Percentiles rank a stretch among this genome's conserved stretches.
Conservation (phyloP, 163 green algal genomes). For the Picocystis sp. region DNA sequence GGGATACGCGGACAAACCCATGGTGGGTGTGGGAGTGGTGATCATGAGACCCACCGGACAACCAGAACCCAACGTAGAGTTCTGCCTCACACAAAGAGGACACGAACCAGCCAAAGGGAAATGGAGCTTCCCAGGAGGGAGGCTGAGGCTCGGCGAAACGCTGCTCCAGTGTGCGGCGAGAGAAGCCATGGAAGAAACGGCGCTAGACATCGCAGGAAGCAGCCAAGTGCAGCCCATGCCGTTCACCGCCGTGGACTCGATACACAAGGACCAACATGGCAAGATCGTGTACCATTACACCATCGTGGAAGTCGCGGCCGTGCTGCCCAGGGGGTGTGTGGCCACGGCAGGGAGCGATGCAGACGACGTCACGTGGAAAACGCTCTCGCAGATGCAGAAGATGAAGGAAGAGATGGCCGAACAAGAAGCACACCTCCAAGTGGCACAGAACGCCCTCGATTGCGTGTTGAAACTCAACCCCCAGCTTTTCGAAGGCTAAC, state of each 20-base stretch:
- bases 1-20: background rate
- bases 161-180: background rate
- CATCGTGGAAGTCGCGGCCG: slow-evolving; percentile 2
- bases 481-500: no score
- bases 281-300: slow-evolving; percentile 1
- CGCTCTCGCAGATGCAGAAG: no score
- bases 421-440: no score
- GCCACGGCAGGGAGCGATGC: background rate
- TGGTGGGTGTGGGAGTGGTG: slow-evolving; percentile 1
- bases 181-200: background rate
- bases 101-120: slow-evolving; percentile 1
- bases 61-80: background rate
- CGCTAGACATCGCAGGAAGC: background rate
- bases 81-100: background rate
- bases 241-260: background rate
- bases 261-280: background rate
- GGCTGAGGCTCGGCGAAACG: background rate
- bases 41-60: background rate
- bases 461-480: no score
- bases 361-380: slow-evolving; percentile 1
- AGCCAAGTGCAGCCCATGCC: background rate
- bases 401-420: no score
- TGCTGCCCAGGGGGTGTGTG: background rate
- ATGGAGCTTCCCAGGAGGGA: slow-evolving; percentile 1
- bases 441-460: no score